Evolutionary conservation across 768 basidiomycete genomes (phyloP), one percentile per base, ranked within the genome.

Genomic region (Dioszegia crocea): DNA sequence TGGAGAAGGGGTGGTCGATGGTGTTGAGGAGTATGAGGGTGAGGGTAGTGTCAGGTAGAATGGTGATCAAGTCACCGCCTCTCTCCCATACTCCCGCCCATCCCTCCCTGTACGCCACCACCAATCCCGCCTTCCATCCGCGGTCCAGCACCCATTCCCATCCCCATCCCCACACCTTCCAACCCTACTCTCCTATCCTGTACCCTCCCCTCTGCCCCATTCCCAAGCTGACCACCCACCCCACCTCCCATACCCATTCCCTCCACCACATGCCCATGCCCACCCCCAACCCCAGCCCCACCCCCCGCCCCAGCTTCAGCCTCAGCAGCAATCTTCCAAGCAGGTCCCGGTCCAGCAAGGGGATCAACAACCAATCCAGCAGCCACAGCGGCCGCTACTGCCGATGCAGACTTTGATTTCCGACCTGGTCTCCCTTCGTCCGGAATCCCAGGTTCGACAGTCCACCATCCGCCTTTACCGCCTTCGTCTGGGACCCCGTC

Each of bases 381-480:
- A 11, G 45, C 27, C 8, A 47, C 14, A 21, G 17, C 17, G 21
- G 27, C 24, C 6, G 47, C 29, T 8, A 12, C 27, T 9, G 33
- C 33, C 14, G 33, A 33, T 6, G 10, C 33, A 19, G 61, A 57
- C 50, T 72, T 72, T 21, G 65, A 59, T 51, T 72, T 72, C 11
- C 70, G 27, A 1, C 70, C 70, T 10, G 70, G 70, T 36, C 70
- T 47, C 21, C 70, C 70, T 60, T 72, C 70, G 51, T 72, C 70
- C 21, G 70, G 70, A 33, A 72, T 62, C 21, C 67, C 70, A 39
- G 66, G 65, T 50, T 69, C 63, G 2, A 72, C 70, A 40, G 70
- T 74, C 77, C 77, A 78, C 57, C 75, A 75, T 27, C 71, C 73
- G 24, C 77, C 77, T 59, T 78, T 78, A 11, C 77, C 75, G 19